phyloP scores from a whole-genome alignment of 2,329 filamentous ascomycete species.

The Scytalidium sp. region DNA sequence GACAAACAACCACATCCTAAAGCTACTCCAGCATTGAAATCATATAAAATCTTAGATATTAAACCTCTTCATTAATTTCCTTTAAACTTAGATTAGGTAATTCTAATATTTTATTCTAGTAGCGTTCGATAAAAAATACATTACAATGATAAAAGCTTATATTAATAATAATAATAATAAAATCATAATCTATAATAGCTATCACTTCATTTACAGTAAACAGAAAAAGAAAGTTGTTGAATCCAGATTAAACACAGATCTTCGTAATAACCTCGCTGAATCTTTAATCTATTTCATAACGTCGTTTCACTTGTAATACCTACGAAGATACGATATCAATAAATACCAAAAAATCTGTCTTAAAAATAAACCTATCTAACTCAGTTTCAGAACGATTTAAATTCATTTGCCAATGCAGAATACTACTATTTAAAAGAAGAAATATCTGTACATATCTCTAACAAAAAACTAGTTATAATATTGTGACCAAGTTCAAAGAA shows the following conservation, averaged over 20 bases:
- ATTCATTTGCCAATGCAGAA: no score
- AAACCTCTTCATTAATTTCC: neutral
- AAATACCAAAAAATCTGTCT: no score
- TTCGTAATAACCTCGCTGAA: no score
- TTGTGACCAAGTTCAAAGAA: no score
- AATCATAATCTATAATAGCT: slow-evolving; percentile 18
- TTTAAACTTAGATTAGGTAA: slow-evolving; percentile 15
- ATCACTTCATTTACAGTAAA: slow-evolving; percentile 16
- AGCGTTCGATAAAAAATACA: slow-evolving; percentile 25
- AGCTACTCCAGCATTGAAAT: slow-evolving; percentile 27
- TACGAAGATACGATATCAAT: no score
- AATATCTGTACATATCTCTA: no score
- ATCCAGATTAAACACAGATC: slow-evolving; percentile 17
- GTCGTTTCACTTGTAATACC: no score
- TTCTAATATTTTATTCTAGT: slow-evolving; percentile 12
- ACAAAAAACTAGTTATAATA: no score
- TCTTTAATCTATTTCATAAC: no score
- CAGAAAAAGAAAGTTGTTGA: slow-evolving; percentile 22
- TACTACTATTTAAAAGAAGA: no score
- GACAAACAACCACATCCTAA: slow-evolving; percentile 25
- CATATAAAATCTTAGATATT: neutral
- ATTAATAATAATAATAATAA: slow-evolving; percentile 29
- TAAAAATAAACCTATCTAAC: no score
- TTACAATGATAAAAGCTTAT: slow-evolving; percentile 26
- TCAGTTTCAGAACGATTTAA: no score